Conservation (phyloP, 768 basidiomycete species). For the Rubroboletus satanas region DNA sequence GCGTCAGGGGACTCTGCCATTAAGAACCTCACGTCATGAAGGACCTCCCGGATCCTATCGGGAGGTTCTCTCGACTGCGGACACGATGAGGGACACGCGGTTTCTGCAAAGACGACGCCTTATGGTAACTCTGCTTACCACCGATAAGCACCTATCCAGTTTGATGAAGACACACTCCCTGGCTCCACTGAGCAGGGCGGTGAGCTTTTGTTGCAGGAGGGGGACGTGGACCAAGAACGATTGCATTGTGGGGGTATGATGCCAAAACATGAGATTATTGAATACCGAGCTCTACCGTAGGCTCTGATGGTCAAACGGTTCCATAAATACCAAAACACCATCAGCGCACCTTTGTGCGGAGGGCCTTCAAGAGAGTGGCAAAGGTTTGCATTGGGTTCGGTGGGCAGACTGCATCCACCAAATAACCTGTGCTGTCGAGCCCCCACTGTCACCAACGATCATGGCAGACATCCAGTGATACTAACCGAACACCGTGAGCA, state of each 20-base stretch:
- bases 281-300: constrained; percentile 31
- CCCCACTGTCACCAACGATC: not conserved
- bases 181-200: not conserved
- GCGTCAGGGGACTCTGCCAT: constrained; percentile 9
- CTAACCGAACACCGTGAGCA: constrained; percentile 42
- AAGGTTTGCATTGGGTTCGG: constrained; percentile 33
- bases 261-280: constrained; percentile 39
- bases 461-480: not conserved
- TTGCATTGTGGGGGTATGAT: constrained; percentile 46
- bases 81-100: constrained; percentile 1
- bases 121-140: constrained; percentile 15
- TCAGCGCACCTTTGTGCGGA: constrained; percentile 37
- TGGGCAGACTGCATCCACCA: constrained; percentile 46
- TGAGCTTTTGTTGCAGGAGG: constrained; percentile 13
- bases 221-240: constrained; percentile 51
- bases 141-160: constrained; percentile 14
- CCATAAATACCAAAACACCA: constrained; percentile 5
- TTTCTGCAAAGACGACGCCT: not conserved
- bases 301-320: not conserved
- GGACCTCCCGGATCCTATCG: constrained; percentile 8
- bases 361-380: constrained; percentile 32
- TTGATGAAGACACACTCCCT: constrained; percentile 17
- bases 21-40: constrained; percentile 3
- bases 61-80: constrained; percentile 14
- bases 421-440: constrained; percentile 36